Percentiles rank a stretch among this genome's conserved stretches.
phyloP scores from a whole-genome alignment of 2,329 filamentous ascomycete species.

The Botryotinia globosa region DNA sequence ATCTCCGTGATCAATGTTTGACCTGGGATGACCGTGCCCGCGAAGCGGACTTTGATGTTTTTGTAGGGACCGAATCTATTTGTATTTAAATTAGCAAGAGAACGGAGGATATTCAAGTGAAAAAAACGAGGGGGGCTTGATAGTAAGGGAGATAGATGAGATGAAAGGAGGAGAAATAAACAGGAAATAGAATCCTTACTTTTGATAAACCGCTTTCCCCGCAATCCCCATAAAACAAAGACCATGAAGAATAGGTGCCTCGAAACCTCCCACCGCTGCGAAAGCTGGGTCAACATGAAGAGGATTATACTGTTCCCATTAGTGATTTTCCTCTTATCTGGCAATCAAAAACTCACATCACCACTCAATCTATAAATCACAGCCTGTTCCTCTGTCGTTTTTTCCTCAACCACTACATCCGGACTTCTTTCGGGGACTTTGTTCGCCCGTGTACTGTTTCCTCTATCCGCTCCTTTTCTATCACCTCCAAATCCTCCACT shows the following conservation, averaged over 20 bases:
- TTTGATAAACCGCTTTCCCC: slow-evolving; percentile 84
- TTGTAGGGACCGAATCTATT: slow-evolving; percentile 65
- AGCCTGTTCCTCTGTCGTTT: slow-evolving; percentile 86
- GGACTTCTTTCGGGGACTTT: slow-evolving; percentile 72
- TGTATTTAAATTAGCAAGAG: neutral
- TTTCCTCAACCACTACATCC: slow-evolving; percentile 79
- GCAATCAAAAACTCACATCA: slow-evolving; percentile 62
- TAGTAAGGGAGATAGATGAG: neutral
- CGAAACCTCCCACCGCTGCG: slow-evolving; percentile 93
- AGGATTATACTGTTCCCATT: slow-evolving; percentile 46
- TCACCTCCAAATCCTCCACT: slow-evolving; percentile 86
- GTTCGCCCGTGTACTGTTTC: slow-evolving; percentile 76
- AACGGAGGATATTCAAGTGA: no score
- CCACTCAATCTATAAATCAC: slow-evolving; percentile 90
- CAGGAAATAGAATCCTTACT: slow-evolving; percentile 42
- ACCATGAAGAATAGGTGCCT: slow-evolving; percentile 92
- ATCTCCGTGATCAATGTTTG: slow-evolving; percentile 92
- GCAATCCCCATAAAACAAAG: slow-evolving; percentile 91
- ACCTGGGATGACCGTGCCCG: slow-evolving; percentile 78
- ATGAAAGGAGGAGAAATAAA: neutral
- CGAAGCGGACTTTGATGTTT: slow-evolving; percentile 92
- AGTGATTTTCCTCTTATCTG: neutral
- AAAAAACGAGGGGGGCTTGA: neutral
- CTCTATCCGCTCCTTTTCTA: slow-evolving; percentile 73
- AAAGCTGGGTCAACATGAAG: slow-evolving; percentile 94